phyloP scores from a whole-genome alignment of 73 alveolate genomes.

The Breviolum minutum region DNA sequence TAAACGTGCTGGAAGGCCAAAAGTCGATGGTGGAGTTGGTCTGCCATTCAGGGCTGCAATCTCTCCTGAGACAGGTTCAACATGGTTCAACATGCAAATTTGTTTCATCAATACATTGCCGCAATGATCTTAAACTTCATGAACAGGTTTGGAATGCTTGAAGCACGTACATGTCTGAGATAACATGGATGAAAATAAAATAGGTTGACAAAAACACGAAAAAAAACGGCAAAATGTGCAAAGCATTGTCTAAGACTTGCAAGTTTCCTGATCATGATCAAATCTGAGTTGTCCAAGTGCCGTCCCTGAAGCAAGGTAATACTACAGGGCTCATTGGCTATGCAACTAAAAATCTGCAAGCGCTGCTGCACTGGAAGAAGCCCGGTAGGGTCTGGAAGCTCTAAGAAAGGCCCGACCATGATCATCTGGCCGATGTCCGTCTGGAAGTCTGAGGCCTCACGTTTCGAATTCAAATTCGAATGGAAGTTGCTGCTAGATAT shows the following conservation, averaged over 20 bases:
- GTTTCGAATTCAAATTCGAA: too few species aligned
- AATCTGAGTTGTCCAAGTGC: slow-evolving; percentile 14
- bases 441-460: slow-evolving; percentile 73
- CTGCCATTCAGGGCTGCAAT: slow-evolving; percentile 73
- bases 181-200: too few species aligned
- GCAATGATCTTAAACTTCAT: too few species aligned
- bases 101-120: too few species aligned
- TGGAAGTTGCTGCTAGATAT: too few species aligned
- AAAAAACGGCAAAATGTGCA: too few species aligned
- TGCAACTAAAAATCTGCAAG: slow-evolving; percentile 33
- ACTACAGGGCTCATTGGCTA: slow-evolving; percentile 61
- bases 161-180: too few species aligned
- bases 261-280: slow-evolving; percentile 32
- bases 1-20: slow-evolving; percentile 71
- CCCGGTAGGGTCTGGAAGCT: slow-evolving; percentile 71
- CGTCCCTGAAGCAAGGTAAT: slow-evolving; percentile 33
- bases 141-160: too few species aligned
- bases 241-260: too few species aligned
- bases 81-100: too few species aligned
- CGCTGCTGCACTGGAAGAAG: slow-evolving; percentile 48
- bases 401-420: slow-evolving; percentile 72
- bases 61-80: too few species aligned
- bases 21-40: slow-evolving; percentile 36
- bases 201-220: too few species aligned
- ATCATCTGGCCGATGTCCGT: slow-evolving; percentile 50